These are phyloP conservation scores for Nadsonia fulvescens DNA, from an alignment of 805 yeast species.

Conservation along the genomic window DNA sequence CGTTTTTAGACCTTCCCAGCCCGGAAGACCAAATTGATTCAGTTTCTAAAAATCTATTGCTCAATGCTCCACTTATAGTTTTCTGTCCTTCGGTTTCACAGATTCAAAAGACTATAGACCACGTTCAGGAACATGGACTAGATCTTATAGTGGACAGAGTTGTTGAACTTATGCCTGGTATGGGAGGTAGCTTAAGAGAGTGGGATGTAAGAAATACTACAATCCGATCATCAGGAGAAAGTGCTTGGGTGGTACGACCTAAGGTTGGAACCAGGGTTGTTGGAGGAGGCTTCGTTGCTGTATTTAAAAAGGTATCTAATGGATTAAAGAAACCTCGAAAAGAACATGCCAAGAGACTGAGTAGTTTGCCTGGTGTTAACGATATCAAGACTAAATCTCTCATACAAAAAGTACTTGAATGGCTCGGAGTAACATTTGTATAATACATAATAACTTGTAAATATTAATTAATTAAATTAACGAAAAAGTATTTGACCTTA, in stretches of 20 bases:
- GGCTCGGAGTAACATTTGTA: too few species aligned
- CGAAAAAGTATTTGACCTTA: too few species aligned
- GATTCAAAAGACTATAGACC: conserved; percentile 23
- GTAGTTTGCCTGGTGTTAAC: too few species aligned
- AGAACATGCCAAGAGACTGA: too few species aligned
- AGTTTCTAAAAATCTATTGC: conserved; percentile 20
- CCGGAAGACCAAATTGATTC: conserved; percentile 20
- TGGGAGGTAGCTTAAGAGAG: conserved; percentile 32
- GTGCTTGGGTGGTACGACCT: conserved; percentile 30
- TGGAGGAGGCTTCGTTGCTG: conserved; percentile 34
- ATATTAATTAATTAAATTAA: too few species aligned
- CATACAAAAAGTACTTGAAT: too few species aligned
- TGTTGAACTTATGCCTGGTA: conserved; percentile 28
- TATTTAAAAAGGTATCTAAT: conserved; percentile 16
- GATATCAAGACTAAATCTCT: too few species aligned
- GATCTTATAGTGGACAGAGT: conserved; percentile 23
- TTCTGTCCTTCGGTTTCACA: conserved; percentile 34
- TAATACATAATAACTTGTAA: too few species aligned
- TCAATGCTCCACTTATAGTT: conserved; percentile 26
- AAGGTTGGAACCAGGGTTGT: conserved; percentile 28
- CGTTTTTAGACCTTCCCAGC: conserved; percentile 30
- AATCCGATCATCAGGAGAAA: conserved; percentile 24
- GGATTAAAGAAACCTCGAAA: too few species aligned
- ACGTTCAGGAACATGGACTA: conserved; percentile 17
- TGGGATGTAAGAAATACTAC: conserved; percentile 30